Base-by-base conservation (phyloP, 371 early-diverging fungal genomes). In the Mycotypha africana region DNA sequence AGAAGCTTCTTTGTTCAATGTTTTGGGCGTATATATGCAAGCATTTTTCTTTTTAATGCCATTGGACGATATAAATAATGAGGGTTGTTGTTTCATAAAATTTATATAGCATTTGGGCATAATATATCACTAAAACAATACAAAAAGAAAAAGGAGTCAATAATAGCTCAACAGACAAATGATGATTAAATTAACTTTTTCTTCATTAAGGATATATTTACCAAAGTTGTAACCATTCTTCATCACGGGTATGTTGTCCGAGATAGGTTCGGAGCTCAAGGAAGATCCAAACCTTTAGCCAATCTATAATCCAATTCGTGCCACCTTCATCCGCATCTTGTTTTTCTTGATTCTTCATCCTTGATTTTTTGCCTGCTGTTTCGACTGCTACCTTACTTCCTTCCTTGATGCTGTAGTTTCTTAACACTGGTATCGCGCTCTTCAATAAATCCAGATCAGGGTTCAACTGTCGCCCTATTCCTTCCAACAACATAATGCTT, bases 391-490 rank as follows among this genome's bases (percentile, higher is more conserved):
- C 72, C n/a, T 68, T 68, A 1, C 79, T 74, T 11, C 73, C 74
- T 38, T 82, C 79, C 57, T 74, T 74, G 42, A 65, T 62, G 41
- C 85, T 81, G 19, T 78, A 69, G n/a, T 81, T 72, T 25, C 90
- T 62, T 34, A 91, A 58, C 14, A 89, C 84, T 1, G 93, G 92
- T 30, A 91, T 48, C 0, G 92, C 85, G 11, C 72, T 87, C 44
- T 87, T 84, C 53, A 96, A 78, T 30, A 98, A 67, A 61, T 98
- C 97, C 25, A 95, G 65, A n/a, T 91, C 84, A 1, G 93, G 92
- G 56, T 93, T 86, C 45, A 98, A 60, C 43, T 84, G 82, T 24
- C 93, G 64, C 2, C 97, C 98, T 47, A 97, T 87, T 0, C 98
- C 98, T 65, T 98, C 98, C 10, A 96, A 57, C 35, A 95, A 67